A percentile compares a stretch with the other conserved stretches of the same genome.
Evolutionary conservation across 129 eudicot genomes (phyloP).

Genomic region (Rutidosis leptorrhynchoides): DNA sequence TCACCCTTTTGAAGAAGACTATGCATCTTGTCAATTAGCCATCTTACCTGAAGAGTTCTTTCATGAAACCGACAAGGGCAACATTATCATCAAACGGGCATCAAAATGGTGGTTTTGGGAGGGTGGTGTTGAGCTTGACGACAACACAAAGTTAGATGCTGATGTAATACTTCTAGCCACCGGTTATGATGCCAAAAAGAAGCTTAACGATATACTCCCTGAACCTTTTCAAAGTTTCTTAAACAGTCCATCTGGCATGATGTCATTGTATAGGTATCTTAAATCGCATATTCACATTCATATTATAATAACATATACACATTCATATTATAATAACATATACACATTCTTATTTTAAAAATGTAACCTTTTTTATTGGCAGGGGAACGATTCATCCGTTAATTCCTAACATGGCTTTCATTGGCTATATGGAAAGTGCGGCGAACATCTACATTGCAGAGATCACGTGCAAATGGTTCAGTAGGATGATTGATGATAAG

Average conservation of each 20-base stretch:
- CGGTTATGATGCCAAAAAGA: constrained; percentile 84
- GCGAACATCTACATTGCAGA: constrained; percentile 86
- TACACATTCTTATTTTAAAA: neutral
- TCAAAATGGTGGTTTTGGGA: constrained; percentile 88
- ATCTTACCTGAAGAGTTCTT: constrained; percentile 80
- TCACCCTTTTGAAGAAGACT: constrained; percentile 95
- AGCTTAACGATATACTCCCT: constrained; percentile 58
- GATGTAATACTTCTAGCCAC: constrained; percentile 81
- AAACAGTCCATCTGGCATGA: constrained; percentile 65
- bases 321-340: neutral
- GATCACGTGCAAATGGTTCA: constrained; percentile 85
- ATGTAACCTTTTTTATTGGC: neutral
- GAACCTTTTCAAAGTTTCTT: constrained; percentile 59
- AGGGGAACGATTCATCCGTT: constrained; percentile 96
- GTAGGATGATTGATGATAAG: constrained; percentile 50
- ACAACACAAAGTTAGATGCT: constrained; percentile 65
- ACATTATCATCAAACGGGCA: constrained; percentile 54
- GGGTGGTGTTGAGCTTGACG: constrained; percentile 76
- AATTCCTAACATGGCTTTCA: constrained; percentile 88
- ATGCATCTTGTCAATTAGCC: constrained; percentile 92
- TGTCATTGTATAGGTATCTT: constrained; percentile 77
- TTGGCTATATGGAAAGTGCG: constrained; percentile 85
- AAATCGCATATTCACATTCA: neutral
- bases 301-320: neutral
- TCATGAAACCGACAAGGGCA: constrained; percentile 71